phyloP scores from a whole-genome alignment of 352 stramenopile species.

The Ophiocytium majus region DNA sequence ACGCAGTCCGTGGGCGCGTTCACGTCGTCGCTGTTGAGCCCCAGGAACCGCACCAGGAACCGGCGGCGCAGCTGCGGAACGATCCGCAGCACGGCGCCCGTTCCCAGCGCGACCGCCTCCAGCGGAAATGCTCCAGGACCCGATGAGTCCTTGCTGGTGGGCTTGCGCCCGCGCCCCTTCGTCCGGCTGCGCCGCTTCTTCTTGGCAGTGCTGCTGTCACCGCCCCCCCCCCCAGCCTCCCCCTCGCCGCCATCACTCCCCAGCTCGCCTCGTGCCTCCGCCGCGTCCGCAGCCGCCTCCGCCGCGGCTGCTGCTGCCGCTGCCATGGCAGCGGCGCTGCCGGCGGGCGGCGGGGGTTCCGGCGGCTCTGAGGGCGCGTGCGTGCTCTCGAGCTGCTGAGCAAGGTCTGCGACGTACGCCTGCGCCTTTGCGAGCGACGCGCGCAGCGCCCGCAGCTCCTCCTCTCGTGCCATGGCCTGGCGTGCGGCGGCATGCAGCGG shows the following conservation, averaged over 20 bases:
- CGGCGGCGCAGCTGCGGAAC: background rate
- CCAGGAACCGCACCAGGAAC: slow-evolving; percentile 4
- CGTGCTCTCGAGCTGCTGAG: background rate
- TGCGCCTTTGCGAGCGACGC: background rate
- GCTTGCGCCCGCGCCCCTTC: background rate
- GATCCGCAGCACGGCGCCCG: background rate
- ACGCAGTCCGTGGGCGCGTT: slow-evolving; percentile 17
- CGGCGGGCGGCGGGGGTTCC: background rate
- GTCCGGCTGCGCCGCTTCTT: slow-evolving; percentile 9
- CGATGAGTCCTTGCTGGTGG: background rate
- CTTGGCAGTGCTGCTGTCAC: background rate
- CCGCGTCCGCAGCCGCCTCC: background rate
- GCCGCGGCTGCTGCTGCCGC: background rate
- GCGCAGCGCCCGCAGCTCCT: background rate
- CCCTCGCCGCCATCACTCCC: background rate
- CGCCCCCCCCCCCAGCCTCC: background rate
- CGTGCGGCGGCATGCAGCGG: background rate
- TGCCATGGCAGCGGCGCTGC: background rate
- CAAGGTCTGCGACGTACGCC: background rate
- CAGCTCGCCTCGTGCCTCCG: background rate
- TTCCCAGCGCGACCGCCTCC: background rate
- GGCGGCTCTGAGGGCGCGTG: background rate
- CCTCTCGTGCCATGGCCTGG: background rate
- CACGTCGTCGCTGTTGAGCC: slow-evolving; percentile 5
- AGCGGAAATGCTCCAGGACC: background rate